Percentiles rank a stretch among this genome's conserved stretches.
Evolutionary conservation across 1,284 basidiomycete species (phyloP).

Genomic region (Ustilago esculenta): DNA sequence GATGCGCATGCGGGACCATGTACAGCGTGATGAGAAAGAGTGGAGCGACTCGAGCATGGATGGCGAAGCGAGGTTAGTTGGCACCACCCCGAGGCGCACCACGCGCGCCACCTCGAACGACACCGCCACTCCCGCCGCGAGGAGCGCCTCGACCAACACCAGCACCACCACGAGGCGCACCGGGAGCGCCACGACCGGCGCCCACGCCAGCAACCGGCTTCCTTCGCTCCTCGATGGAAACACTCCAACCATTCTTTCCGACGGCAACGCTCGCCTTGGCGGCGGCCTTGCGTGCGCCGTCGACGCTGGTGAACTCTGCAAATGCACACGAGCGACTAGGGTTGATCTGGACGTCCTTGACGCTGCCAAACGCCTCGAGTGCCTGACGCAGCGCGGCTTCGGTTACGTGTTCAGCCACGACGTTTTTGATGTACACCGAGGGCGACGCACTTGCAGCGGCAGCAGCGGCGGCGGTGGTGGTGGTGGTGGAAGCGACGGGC

Average conservation of each 20-base stretch:
- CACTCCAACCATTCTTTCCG: conserved; percentile 72
- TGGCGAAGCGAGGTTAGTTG: conserved; percentile 3
- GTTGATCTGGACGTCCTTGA: conserved; percentile 89
- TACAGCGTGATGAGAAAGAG: too few species aligned
- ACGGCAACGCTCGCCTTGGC: conserved; percentile 85
- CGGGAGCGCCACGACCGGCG: conserved; percentile 68
- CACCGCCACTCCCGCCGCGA: too few species aligned
- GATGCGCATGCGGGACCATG: too few species aligned
- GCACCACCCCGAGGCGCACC: conserved; percentile 13
- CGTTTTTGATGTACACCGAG: conserved; percentile 70
- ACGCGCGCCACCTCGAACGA: conserved; percentile 13
- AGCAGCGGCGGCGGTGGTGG: conserved; percentile 2
- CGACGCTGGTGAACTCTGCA: conserved; percentile 83
- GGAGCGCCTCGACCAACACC: conserved; percentile 9
- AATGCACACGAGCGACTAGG: conserved; percentile 91
- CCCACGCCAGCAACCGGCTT: conserved; percentile 82
- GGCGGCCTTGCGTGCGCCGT: conserved; percentile 86
- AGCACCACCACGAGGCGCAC: conserved; percentile 7
- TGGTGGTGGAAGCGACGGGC: conserved; percentile 19
- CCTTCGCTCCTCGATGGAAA: conserved; percentile 87
- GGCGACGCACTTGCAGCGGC: conserved; percentile 13
- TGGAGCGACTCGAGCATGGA: too few species aligned
- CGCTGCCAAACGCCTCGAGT: conserved; percentile 79
- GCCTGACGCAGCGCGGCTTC: conserved; percentile 73
- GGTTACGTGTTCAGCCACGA: conserved; percentile 79